Percentiles rank a stretch among this genome's conserved stretches.
Evolutionary conservation across 169 alveolate genomes (phyloP).

Genomic region (Eimeria praecox): DNA sequence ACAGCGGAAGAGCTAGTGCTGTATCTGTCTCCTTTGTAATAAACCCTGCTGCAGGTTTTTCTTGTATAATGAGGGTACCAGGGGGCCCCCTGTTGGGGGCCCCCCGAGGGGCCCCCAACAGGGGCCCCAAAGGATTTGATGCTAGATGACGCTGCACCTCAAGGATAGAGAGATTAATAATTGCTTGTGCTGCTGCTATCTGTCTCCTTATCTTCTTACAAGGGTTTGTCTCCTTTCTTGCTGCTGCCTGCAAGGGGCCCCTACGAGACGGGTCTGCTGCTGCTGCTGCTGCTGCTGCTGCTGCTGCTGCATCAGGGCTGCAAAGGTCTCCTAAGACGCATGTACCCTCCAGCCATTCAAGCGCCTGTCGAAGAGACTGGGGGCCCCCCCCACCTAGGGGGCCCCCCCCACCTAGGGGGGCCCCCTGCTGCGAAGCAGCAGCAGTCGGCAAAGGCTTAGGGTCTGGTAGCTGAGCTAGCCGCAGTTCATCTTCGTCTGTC

Average conservation of each 20-base stretch:
- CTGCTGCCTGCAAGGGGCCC: background rate
- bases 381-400: too few species aligned
- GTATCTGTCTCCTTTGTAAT: background rate
- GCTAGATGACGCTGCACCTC: slow-evolving; percentile 6
- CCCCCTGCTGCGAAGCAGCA: background rate
- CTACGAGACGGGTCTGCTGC: background rate
- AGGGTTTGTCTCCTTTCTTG: background rate
- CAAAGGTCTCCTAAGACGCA: background rate
- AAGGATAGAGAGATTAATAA: background rate
- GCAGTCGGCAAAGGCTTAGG: background rate
- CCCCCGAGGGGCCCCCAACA: too few species aligned
- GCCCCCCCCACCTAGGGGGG: background rate
- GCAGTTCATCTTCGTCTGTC: slow-evolving; percentile 1
- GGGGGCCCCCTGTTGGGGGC: too few species aligned
- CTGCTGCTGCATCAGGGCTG: background rate
- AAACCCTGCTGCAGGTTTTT: background rate
- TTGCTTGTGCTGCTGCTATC: slow-evolving; percentile 34
- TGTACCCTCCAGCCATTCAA: background rate
- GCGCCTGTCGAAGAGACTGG: slow-evolving; percentile 20
- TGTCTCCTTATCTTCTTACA: background rate
- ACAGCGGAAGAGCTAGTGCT: slow-evolving; percentile 3
- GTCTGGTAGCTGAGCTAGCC: slow-evolving; percentile 4
- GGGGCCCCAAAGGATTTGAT: slow-evolving; percentile 29
- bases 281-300: slow-evolving; percentile 2
- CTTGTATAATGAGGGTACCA: too few species aligned